phyloP scores from a whole-genome alignment of 2,329 filamentous ascomycete species.

The Elsinoe fawcettii region DNA sequence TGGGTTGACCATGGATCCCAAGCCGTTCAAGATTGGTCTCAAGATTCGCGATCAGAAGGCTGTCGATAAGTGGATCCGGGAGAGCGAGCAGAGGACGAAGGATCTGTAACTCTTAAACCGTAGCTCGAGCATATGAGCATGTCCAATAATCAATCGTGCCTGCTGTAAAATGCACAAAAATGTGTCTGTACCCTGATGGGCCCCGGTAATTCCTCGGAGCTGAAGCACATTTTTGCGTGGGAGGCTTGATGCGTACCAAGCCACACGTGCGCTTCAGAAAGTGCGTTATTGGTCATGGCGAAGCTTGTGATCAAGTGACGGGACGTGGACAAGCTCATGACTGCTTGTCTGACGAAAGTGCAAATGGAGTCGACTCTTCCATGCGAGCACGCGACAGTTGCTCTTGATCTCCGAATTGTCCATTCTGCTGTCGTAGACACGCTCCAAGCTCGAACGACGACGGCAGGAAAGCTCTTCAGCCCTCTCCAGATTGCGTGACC shows the following conservation, averaged over 20 bases:
- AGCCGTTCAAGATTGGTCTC: slow-evolving; percentile 44
- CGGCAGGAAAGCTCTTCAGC: neutral
- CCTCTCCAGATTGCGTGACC: slow-evolving; percentile 4
- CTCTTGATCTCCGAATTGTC: neutral
- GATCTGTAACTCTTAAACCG: slow-evolving; percentile 26
- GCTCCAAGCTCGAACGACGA: neutral
- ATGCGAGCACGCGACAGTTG: neutral
- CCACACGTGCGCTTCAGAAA: neutral
- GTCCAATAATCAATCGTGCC: no score
- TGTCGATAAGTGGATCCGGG: slow-evolving; percentile 40
- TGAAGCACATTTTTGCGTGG: slow-evolving; percentile 8
- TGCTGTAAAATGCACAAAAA: neutral
- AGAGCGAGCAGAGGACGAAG: slow-evolving; percentile 41
- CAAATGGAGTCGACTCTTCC: neutral
- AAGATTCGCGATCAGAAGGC: slow-evolving; percentile 35
- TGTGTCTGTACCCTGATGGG: neutral
- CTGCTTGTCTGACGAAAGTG: neutral
- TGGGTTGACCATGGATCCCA: slow-evolving; percentile 43
- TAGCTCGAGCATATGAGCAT: no score
- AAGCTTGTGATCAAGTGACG: neutral
- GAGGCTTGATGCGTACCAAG: neutral
- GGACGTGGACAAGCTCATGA: neutral
- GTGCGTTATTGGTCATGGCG: neutral
- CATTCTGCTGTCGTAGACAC: neutral
- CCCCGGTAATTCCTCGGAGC: neutral